These are phyloP conservation scores for Suhomyces maxii DNA, from an alignment of 1,139 yeast species.

Conservation along the genomic window DNA sequence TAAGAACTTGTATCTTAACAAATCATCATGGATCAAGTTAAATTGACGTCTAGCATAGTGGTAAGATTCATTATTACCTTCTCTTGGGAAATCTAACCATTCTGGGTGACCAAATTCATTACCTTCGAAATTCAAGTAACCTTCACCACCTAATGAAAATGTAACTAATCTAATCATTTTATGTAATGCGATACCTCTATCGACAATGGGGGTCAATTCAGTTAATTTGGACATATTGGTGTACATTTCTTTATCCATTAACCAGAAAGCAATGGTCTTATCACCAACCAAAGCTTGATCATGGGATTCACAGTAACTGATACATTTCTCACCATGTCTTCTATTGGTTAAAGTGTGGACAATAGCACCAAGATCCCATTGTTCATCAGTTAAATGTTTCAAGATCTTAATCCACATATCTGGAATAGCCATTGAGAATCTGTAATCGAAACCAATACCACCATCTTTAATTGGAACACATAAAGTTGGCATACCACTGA, in stretches of 20 bases:
- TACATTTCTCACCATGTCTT: constrained; percentile 84
- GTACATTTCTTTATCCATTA: constrained; percentile 98
- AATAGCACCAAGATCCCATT: constrained; percentile 86
- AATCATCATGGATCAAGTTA: constrained; percentile 75
- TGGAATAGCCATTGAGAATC: constrained; percentile 96
- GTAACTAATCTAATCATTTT: constrained; percentile 86
- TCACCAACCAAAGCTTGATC: constrained; percentile 98
- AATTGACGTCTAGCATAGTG: constrained; percentile 96
- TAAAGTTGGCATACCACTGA: constrained; percentile 94
- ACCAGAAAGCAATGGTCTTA: constrained; percentile 94
- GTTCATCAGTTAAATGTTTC: constrained; percentile 81
- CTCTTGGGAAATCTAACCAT: constrained; percentile 97
- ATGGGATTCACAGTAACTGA: constrained; percentile 92
- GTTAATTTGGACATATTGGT: constrained; percentile 85
- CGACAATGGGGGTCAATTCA: constrained; percentile 73
- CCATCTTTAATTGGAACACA: constrained; percentile 74
- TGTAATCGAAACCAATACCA: constrained; percentile 91
- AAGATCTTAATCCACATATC: constrained; percentile 98
- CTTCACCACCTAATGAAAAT: constrained; percentile 92
- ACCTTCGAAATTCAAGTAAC: constrained; percentile 93
- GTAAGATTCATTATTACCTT: constrained; percentile 82
- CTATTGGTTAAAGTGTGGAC: constrained; percentile 84
- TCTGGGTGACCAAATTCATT: constrained; percentile 99
- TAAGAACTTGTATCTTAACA: constrained; percentile 75
- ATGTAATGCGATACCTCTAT: constrained; percentile 87